A percentile compares a stretch with the other conserved stretches of the same genome.
Conservation (phyloP, 139 green algal genomes). For the Marvania coccoides region DNA sequence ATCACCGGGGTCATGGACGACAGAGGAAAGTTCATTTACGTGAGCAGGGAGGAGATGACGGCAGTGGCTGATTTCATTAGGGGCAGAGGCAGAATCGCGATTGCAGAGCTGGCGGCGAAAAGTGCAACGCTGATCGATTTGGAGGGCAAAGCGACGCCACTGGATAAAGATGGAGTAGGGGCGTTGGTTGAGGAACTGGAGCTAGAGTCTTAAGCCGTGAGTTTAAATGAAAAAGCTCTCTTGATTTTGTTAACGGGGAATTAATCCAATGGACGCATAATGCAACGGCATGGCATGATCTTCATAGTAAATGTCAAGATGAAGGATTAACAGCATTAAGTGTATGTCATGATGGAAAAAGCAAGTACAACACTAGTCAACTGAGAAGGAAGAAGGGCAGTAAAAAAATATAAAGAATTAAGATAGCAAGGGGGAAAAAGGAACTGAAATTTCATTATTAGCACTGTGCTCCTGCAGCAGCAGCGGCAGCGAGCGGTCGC, state of each 20-base stretch:
- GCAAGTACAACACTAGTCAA: neutral
- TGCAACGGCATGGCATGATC: neutral
- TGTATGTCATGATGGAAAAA: neutral
- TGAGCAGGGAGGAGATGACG: conserved; percentile 81
- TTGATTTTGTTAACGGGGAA: neutral
- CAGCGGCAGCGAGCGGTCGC: no score
- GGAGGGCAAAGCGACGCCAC: neutral
- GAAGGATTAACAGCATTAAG: conserved; percentile 3
- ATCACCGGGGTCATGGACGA: conserved; percentile 93
- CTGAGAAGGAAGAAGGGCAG: neutral
- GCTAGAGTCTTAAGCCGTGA: neutral
- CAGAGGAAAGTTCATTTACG: conserved; percentile 94
- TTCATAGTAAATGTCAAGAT: neutral
- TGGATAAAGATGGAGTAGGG: neutral
- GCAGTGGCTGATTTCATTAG: conserved; percentile 72
- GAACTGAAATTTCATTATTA: no score
- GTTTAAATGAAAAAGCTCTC: neutral
- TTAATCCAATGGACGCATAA: neutral
- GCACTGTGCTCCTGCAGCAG: no score
- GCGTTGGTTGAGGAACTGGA: neutral
- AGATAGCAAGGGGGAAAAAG: no score
- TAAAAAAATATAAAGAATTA: neutral
- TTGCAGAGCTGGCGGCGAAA: conserved; percentile 68
- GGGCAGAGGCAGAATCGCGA: conserved; percentile 62
- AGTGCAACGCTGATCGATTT: conserved; percentile 10